Conservation (phyloP, 1,284 basidiomycete genomes). For the Malassezia cuniculi region DNA sequence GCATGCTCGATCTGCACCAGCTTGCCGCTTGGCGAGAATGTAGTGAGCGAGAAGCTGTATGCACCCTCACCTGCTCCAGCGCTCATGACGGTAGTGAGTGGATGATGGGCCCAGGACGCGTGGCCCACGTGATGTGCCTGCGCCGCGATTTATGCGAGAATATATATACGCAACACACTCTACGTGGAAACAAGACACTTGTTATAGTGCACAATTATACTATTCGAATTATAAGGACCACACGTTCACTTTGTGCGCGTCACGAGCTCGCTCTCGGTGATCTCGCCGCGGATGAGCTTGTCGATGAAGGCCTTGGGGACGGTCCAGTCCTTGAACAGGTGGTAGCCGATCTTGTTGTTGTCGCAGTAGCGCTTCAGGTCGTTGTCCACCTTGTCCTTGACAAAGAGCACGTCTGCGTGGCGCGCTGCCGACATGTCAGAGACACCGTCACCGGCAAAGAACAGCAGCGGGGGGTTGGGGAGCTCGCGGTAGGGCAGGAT, state of each 20-base stretch:
- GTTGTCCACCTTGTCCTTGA: conserved; percentile 45
- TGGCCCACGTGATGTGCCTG: too few relatives aligned
- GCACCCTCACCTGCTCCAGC: conserved; percentile 41
- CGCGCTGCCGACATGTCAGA: conserved; percentile 44
- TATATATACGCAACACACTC: too few relatives aligned
- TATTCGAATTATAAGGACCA: too few relatives aligned
- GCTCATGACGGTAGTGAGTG: conserved; percentile 20
- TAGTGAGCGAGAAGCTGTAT: conserved; percentile 86
- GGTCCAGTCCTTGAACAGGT: conserved; percentile 42
- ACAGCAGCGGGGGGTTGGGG: conserved; percentile 34
- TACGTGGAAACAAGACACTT: too few relatives aligned
- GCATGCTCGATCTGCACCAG: conserved; percentile 88
- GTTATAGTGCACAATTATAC: too few relatives aligned
- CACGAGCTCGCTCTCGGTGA: conserved; percentile 4
- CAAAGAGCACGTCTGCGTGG: conserved; percentile 44
- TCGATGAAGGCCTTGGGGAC: conserved; percentile 36
- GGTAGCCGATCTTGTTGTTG: conserved; percentile 36
- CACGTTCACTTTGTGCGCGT: conserved; percentile 3
- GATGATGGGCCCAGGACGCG: conserved; percentile 3
- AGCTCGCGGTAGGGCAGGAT: conserved; percentile 42
- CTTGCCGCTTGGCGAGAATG: conserved; percentile 95
- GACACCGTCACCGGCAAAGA: conserved; percentile 44
- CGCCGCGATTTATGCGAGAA: too few relatives aligned
- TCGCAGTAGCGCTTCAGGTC: conserved; percentile 40
- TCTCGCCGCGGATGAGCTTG: conserved; percentile 8